Conservation (phyloP, 1,284 basidiomycete species). For the Ganoderma resinaceum region DNA sequence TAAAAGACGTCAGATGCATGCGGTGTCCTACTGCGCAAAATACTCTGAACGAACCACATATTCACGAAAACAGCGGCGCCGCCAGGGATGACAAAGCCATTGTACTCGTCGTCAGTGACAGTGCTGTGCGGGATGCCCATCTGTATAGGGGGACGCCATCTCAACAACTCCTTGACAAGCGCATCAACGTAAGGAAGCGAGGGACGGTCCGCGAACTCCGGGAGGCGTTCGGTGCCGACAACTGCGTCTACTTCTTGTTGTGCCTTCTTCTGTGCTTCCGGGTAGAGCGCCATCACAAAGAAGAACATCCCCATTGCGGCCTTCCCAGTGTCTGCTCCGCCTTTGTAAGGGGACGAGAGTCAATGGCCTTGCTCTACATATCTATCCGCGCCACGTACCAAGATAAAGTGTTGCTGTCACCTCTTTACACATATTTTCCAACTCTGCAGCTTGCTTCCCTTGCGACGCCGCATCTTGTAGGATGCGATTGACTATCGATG, state of each 20-base stretch:
- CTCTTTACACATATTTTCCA: neutral
- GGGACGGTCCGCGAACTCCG: conserved; percentile 37
- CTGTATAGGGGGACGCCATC: conserved; percentile 37
- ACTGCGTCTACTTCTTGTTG: conserved; percentile 43
- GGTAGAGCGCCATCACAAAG: conserved; percentile 40
- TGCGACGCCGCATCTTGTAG: conserved; percentile 5
- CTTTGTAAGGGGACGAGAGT: neutral
- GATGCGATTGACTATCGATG: conserved; percentile 15
- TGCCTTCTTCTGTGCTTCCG: conserved; percentile 38
- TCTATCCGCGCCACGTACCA: conserved; percentile 9
- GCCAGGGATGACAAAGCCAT: conserved; percentile 21
- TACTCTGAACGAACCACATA: conserved; percentile 15
- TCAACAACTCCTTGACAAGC: conserved; percentile 41
- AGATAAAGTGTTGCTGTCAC: conserved; percentile 22
- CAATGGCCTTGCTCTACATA: neutral
- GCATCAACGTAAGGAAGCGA: conserved; percentile 41
- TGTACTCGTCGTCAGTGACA: conserved; percentile 23
- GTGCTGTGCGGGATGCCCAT: conserved; percentile 26
- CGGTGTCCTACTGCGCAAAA: neutral
- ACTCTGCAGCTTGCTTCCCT: neutral
- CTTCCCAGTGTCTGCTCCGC: conserved; percentile 24
- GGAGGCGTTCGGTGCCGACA: conserved; percentile 38
- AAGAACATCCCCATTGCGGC: conserved; percentile 32
- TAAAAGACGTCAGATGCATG: neutral
- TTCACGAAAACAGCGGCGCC: conserved; percentile 21